Evolutionary conservation across 768 basidiomycete genomes (phyloP).

Genomic region (Artomyces pyxidatus): DNA sequence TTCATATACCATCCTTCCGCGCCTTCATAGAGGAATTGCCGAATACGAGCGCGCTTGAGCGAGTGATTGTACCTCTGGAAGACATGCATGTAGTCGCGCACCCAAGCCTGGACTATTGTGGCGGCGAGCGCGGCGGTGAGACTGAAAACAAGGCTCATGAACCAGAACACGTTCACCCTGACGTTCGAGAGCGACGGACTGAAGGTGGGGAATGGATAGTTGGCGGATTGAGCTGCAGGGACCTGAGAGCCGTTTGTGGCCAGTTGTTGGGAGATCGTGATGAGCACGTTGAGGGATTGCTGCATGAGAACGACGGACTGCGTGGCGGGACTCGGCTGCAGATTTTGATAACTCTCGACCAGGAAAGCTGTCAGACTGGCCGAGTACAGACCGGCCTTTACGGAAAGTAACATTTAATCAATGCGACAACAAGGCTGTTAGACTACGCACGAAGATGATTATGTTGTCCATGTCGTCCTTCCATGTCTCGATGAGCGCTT

Average conservation of each 20-base stretch:
- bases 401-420: neutral
- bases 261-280: neutral
- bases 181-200: constrained; percentile 22
- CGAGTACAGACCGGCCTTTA: constrained; percentile 13
- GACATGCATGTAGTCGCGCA: constrained; percentile 26
- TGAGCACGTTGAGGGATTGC: constrained; percentile 1
- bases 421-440: no score
- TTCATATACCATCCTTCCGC: constrained; percentile 32
- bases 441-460: constrained; percentile 30
- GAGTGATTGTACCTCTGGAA: constrained; percentile 22
- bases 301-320: neutral
- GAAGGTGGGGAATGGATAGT: constrained; percentile 4
- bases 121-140: constrained; percentile 35
- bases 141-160: constrained; percentile 28
- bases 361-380: constrained; percentile 11
- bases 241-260: neutral
- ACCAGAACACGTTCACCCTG: constrained; percentile 36
- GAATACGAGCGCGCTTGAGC: constrained; percentile 30
- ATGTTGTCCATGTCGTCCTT: constrained; percentile 35
- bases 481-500: constrained; percentile 27
- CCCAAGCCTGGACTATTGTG: constrained; percentile 44
- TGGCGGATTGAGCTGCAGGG: neutral
- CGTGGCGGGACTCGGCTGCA: constrained; percentile 1
- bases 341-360: neutral
- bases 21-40: constrained; percentile 30